A percentile compares a stretch with the other conserved stretches of the same genome.
These are phyloP conservation scores for Pistacia integerrima DNA, from an alignment of 345 rosid species.

Conservation along the genomic window DNA sequence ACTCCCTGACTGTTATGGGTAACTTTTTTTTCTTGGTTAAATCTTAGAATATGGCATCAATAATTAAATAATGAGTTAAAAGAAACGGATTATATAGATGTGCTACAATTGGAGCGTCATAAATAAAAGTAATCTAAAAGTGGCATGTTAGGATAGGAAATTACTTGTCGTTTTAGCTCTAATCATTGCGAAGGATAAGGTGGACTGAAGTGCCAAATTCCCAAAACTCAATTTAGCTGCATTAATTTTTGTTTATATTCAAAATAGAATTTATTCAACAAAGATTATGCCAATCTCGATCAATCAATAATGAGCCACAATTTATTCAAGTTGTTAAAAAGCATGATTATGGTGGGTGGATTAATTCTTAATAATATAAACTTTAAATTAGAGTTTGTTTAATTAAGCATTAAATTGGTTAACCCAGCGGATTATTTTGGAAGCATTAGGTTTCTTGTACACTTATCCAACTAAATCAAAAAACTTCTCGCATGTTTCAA, in stretches of 20 bases:
- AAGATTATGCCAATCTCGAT: neutral
- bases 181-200: neutral
- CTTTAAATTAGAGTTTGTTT: conserved; percentile 13
- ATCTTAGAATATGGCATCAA: too few relatives aligned
- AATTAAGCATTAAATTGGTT: conserved; percentile 34
- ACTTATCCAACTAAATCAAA: conserved; percentile 7
- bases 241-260: too few relatives aligned
- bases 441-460: conserved; percentile 17
- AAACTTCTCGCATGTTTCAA: neutral
- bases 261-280: too few relatives aligned
- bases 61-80: neutral
- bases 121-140: too few relatives aligned
- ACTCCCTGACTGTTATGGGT: too few relatives aligned
- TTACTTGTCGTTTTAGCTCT: neutral
- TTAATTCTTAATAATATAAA: neutral
- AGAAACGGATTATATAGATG: too few relatives aligned
- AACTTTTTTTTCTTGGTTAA: too few relatives aligned
- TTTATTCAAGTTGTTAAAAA: neutral
- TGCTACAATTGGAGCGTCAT: too few relatives aligned
- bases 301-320: neutral
- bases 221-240: neutral
- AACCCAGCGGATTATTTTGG: conserved; percentile 34
- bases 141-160: too few relatives aligned
- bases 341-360: neutral
- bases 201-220: neutral